phyloP scores from a whole-genome alignment of 768 basidiomycete genomes.

The Boletus rubroflammeus region DNA sequence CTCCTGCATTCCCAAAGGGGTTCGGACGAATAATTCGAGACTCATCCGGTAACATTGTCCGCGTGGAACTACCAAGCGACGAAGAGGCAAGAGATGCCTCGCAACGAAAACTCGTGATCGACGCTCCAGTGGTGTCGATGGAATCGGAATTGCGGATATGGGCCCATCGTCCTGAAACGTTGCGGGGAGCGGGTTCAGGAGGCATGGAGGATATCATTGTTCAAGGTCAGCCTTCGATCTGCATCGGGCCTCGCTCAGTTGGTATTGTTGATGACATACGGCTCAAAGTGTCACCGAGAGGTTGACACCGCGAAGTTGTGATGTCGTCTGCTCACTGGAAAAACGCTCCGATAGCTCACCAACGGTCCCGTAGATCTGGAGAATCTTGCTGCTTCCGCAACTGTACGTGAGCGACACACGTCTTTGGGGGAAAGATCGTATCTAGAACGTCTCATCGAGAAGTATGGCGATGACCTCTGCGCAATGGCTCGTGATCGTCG shows the following conservation, averaged over 20 bases:
- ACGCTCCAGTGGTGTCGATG: slow-evolving; percentile 27
- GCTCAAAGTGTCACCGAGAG: neutral
- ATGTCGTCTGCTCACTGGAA: neutral
- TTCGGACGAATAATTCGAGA: slow-evolving; percentile 84
- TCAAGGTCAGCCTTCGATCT: slow-evolving; percentile 35
- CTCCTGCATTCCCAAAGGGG: slow-evolving; percentile 48
- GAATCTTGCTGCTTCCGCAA: slow-evolving; percentile 48
- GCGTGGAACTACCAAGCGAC: slow-evolving; percentile 60
- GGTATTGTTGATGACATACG: neutral
- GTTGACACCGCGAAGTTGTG: slow-evolving; percentile 1
- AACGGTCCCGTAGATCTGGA: slow-evolving; percentile 54
- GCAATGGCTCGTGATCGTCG: slow-evolving; percentile 78
- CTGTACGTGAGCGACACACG: slow-evolving; percentile 52
- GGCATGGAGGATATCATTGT: slow-evolving; percentile 2
- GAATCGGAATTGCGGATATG: slow-evolving; percentile 20
- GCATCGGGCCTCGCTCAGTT: neutral
- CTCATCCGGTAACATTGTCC: slow-evolving; percentile 67
- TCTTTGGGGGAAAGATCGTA: slow-evolving; percentile 69
- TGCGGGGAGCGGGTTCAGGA: neutral
- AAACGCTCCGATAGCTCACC: slow-evolving; percentile 10
- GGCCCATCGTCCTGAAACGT: slow-evolving; percentile 5
- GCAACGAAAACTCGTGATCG: slow-evolving; percentile 37
- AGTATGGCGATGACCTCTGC: slow-evolving; percentile 68
- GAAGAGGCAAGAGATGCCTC: slow-evolving; percentile 33
- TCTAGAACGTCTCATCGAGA: slow-evolving; percentile 60